Percentiles rank a stretch among this genome's conserved stretches.
Conservation (phyloP, 23 red algal species). For the Chondrus crispus region DNA sequence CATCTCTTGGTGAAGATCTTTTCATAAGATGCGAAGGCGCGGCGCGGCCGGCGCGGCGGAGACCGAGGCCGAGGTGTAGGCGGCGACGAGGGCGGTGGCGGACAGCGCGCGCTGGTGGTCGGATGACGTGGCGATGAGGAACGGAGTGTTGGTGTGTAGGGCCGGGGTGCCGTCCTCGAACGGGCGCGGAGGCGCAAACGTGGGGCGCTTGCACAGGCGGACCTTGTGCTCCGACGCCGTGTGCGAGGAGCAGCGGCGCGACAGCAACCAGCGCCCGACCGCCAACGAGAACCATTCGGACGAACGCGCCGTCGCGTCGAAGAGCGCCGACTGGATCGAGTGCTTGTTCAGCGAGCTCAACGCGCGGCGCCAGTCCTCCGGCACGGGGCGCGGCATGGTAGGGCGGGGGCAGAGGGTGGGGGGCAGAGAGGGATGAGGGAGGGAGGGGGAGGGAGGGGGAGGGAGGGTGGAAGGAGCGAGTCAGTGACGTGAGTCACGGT, state of each 20-base stretch:
- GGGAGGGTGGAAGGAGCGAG: background rate
- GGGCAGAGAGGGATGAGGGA: background rate
- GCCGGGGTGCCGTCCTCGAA: slow-evolving; percentile 49
- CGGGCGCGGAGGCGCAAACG: slow-evolving; percentile 30
- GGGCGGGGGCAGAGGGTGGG: background rate
- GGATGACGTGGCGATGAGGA: slow-evolving; percentile 49
- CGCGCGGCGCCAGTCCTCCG: slow-evolving; percentile 58
- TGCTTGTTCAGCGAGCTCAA: slow-evolving; percentile 60
- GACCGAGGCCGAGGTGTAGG: no score
- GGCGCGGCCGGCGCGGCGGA: no score
- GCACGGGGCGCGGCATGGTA: background rate
- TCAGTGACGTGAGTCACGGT: no score
- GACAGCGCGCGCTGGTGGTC: slow-evolving; percentile 27
- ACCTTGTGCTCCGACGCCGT: slow-evolving; percentile 45
- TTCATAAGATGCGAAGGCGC: no score
- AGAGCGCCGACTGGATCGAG: slow-evolving; percentile 45
- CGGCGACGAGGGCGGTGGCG: background rate
- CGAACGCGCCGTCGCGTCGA: slow-evolving; percentile 53
- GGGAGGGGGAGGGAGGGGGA: background rate
- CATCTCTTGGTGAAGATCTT: no score
- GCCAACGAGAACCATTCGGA: slow-evolving; percentile 62
- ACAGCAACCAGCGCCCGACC: slow-evolving; percentile 51
- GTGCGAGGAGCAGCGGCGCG: slow-evolving; percentile 39
- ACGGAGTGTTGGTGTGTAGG: slow-evolving; percentile 57
- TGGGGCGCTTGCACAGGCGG: slow-evolving; percentile 59